Conservation (phyloP, 495 filamentous ascomycete species). For the Hyaloscypha bicolor region DNA sequence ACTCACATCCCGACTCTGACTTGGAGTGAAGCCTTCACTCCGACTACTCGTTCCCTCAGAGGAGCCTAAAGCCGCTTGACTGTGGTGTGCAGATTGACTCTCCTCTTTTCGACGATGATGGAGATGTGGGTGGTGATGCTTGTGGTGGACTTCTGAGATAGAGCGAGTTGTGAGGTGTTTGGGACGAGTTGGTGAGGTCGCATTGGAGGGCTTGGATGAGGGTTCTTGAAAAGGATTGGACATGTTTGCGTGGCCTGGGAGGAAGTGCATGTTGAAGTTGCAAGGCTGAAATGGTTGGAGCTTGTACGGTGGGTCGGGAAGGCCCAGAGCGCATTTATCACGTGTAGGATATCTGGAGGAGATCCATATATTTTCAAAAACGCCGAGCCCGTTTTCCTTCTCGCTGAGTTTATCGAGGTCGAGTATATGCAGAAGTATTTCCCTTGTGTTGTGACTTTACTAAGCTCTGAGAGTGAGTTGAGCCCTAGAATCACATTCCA, state of each 20-base stretch:
- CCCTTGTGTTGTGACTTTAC: no score
- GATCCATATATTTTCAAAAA: no score
- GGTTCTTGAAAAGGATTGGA: not conserved
- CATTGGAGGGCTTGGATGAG: constrained; percentile 18
- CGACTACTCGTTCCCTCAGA: constrained; percentile 14
- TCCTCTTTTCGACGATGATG: constrained; percentile 43
- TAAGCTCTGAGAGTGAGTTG: no score
- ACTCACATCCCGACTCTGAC: constrained; percentile 43
- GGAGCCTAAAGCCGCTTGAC: constrained; percentile 25
- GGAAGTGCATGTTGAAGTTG: constrained; percentile 13
- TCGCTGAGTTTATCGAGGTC: no score
- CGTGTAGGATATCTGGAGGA: constrained; percentile 11
- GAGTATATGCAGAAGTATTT: no score
- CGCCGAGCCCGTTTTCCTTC: no score
- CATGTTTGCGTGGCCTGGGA: constrained; percentile 3
- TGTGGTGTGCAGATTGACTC: constrained; percentile 35
- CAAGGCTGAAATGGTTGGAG: constrained; percentile 4
- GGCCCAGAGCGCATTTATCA: constrained; percentile 26
- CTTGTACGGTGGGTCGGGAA: constrained; percentile 25
- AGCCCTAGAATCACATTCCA: no score
- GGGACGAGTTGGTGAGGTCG: constrained; percentile 43
- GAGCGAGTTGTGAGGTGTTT: constrained; percentile 52
- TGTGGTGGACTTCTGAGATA: constrained; percentile 49
- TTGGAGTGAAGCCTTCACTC: constrained; percentile 47
- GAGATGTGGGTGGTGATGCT: constrained; percentile 42